Base-by-base conservation (phyloP, 306 rosid species). In the Cucumis cinereus region DNA sequence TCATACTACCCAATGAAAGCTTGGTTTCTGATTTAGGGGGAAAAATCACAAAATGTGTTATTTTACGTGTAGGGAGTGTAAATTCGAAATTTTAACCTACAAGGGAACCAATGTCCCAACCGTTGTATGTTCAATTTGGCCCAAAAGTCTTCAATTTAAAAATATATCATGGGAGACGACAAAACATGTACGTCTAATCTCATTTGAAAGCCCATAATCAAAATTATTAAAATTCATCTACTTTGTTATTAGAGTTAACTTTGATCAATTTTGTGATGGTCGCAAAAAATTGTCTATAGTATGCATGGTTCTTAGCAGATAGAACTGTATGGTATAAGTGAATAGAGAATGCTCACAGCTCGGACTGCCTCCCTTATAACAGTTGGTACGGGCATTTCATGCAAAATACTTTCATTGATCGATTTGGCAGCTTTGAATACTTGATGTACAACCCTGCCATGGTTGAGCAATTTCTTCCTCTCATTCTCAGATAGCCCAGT, bases 351-450 rank as follows among this genome's bases (percentile, higher is more conserved):
- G 12, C 78, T 78, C 81, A 93, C 98, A 96, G 90, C 92, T 50
- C 78, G 83, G 82, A 94, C 83, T 47, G 98, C 98, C 33, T 86
- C 90, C 83, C 79, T 83, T 52, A 94, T 81, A 36, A 82, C 60
- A 10, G 72, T 35, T 54, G 98, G 96, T 77, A 94, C 95, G 26
- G 97, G 95, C 89, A 94, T 94, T 76, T 91, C 97, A 74, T 72
- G 86, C 89, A 94, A 81, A 81, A 90, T 86, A 79, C 82, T 91
- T 83, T 90, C 90, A 58, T 91, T 89, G 84, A 94, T 94, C 69
- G 96, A 82, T 83, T 81, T 90, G 41, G 96, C 89, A 79, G 98
- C 98, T 89, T 94, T 94, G 86, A 89, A 90, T 26, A 94, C 88
- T 85, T 94, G 98, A 76, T 85, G 85, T 9, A 94, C 86, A 61